These are phyloP conservation scores for Firmiana major DNA, from an alignment of 345 rosid species.

Conservation along the genomic window DNA sequence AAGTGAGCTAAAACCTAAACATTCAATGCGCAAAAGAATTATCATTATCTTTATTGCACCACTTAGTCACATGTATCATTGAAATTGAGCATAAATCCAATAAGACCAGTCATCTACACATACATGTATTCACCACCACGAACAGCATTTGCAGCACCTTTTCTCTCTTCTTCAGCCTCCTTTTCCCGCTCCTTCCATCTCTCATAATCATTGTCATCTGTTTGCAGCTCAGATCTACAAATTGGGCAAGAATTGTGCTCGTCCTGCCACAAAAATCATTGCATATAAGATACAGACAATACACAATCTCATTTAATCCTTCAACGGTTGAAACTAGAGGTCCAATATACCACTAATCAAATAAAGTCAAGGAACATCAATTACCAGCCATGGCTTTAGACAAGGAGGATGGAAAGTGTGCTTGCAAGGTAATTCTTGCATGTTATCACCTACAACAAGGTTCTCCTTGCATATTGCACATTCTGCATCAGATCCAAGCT, in stretches of 20 bases:
- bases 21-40: not conserved
- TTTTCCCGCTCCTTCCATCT: constrained; percentile 90
- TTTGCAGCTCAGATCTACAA: constrained; percentile 80
- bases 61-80: not conserved
- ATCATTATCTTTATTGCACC: not conserved
- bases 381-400: constrained; percentile 98
- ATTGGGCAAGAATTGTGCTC: constrained; percentile 97
- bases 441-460: constrained; percentile 63
- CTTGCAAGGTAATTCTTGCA: constrained; percentile 96
- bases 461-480: constrained; percentile 92
- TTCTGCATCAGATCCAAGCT: constrained; percentile 62
- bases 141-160: constrained; percentile 89
- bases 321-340: not conserved
- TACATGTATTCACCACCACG: constrained; percentile 94
- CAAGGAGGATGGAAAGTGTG: constrained; percentile 94
- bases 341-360: not conserved
- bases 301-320: constrained; percentile 2
- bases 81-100: not conserved
- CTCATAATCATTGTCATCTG: constrained; percentile 90
- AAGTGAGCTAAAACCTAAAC: not conserved
- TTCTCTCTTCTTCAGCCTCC: constrained; percentile 87
- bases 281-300: constrained; percentile 1
- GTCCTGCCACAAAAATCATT: constrained; percentile 45
- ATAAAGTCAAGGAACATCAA: constrained; percentile 20
- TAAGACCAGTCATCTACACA: constrained; percentile 39